Conservation (phyloP, 768 basidiomycete genomes). For the Grammothele lineata region DNA sequence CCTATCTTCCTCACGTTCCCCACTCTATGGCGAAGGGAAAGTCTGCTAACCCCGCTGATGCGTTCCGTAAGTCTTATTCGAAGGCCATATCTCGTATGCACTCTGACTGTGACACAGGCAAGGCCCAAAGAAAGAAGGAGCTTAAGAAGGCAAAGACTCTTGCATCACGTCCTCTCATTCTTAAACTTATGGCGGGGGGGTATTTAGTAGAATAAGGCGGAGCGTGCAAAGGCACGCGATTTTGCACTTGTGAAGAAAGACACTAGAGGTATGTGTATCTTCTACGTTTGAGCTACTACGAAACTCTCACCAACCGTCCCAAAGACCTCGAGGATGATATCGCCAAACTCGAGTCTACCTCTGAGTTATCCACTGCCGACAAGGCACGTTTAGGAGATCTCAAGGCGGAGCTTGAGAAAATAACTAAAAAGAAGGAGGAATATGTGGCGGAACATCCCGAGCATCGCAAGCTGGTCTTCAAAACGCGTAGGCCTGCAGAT, state of each 20-base stretch:
- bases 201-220: conserved; percentile 85
- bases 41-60: conserved; percentile 89
- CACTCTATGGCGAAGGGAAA: conserved; percentile 77
- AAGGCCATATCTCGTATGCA: not conserved
- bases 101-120: conserved; percentile 49
- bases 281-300: too few species aligned
- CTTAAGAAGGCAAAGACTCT: conserved; percentile 91
- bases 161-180: too few species aligned
- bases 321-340: conserved; percentile 83
- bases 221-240: conserved; percentile 76
- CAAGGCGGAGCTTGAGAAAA: conserved; percentile 72
- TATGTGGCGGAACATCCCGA: conserved; percentile 94
- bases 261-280: conserved; percentile 56
- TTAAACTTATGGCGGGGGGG: too few species aligned
- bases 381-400: conserved; percentile 65
- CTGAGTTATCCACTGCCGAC: conserved; percentile 45
- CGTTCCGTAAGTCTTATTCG: conserved; percentile 65
- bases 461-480: conserved; percentile 80
- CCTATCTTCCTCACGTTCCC: not conserved
- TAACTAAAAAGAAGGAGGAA: conserved; percentile 85
- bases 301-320: not conserved
- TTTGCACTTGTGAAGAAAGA: conserved; percentile 94
- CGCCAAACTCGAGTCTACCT: conserved; percentile 50
- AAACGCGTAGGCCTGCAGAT: conserved; percentile 42
- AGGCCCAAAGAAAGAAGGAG: conserved; percentile 91